Percentiles rank a stretch among this genome's conserved stretches.
Conservation (phyloP, 176 grass and related monocot species). For the Aechmea fasciata region DNA sequence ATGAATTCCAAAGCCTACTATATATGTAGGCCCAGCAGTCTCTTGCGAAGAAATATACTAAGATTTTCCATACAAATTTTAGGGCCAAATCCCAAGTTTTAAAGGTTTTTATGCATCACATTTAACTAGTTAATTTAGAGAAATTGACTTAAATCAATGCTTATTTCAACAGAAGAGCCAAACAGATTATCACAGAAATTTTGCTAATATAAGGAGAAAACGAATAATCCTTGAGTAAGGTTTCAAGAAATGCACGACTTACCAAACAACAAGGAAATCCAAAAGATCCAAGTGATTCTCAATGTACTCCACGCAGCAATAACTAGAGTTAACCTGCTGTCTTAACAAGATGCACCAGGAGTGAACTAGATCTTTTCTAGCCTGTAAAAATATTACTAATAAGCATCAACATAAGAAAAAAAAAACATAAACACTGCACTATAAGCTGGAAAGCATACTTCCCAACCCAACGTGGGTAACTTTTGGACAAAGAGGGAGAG, state of each 20-base stretch:
- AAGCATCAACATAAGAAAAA: conserved; percentile 7
- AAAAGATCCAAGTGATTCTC: conserved; percentile 88
- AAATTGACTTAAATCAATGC: background rate
- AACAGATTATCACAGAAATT: background rate
- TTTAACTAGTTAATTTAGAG: background rate
- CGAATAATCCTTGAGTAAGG: background rate
- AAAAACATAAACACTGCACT: background rate
- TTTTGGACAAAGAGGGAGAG: conserved; percentile 87
- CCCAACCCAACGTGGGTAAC: conserved; percentile 84
- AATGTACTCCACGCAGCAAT: conserved; percentile 80
- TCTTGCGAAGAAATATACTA: too few relatives aligned
- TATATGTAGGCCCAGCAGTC: too few relatives aligned
- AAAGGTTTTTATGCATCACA: background rate
- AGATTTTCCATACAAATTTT: too few relatives aligned
- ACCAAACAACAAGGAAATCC: conserved; percentile 98
- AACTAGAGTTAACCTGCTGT: conserved; percentile 63
- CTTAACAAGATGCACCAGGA: conserved; percentile 91
- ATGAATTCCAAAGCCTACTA: too few relatives aligned
- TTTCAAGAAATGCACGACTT: conserved; percentile 20
- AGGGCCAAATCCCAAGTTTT: too few relatives aligned
- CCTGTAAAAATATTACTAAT: conserved; percentile 39
- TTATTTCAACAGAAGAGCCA: background rate
- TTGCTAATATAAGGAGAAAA: background rate
- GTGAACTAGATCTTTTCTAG: conserved; percentile 84
- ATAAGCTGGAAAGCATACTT: conserved; percentile 43